A percentile compares a stretch with the other conserved stretches of the same genome.
phyloP scores from a whole-genome alignment of 768 basidiomycete genomes.

The Clavaria fumosa region DNA sequence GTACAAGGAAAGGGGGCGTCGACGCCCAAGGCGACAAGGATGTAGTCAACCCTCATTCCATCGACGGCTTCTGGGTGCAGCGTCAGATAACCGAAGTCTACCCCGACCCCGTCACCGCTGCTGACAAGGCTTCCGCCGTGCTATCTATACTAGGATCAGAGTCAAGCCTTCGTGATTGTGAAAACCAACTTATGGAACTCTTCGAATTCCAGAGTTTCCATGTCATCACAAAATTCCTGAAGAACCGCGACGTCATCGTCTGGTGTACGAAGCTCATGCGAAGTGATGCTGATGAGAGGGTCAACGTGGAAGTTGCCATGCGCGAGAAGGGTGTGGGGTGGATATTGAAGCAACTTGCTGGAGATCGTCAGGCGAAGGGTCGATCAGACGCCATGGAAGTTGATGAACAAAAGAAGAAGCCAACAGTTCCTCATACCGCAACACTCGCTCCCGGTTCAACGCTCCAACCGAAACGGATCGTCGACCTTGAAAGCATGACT shows the following conservation, averaged over 20 bases:
- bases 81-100: conserved; percentile 84
- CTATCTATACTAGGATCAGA: conserved; percentile 79
- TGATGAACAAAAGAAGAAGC: conserved; percentile 33
- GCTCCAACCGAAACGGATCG: conserved; percentile 66
- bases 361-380: conserved; percentile 55
- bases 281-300: conserved; percentile 72
- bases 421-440: conserved; percentile 61
- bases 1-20: conserved; percentile 33
- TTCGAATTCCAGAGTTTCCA: conserved; percentile 91
- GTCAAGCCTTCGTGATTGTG: conserved; percentile 76
- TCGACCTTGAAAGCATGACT: conserved; percentile 91
- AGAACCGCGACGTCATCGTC: conserved; percentile 90
- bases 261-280: conserved; percentile 97
- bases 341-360: conserved; percentile 81
- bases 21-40: conserved; percentile 55
- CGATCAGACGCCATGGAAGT: conserved; percentile 62
- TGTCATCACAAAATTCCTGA: conserved; percentile 77
- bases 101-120: conserved; percentile 86
- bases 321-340: conserved; percentile 92
- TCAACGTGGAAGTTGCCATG: conserved; percentile 96
- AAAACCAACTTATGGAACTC: conserved; percentile 92
- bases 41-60: conserved; percentile 72
- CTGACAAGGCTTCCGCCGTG: conserved; percentile 77
- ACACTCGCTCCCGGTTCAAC: conserved; percentile 80
- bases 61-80: conserved; percentile 99